Conservation (phyloP, 768 basidiomycete genomes). For the Galerina marginata region DNA sequence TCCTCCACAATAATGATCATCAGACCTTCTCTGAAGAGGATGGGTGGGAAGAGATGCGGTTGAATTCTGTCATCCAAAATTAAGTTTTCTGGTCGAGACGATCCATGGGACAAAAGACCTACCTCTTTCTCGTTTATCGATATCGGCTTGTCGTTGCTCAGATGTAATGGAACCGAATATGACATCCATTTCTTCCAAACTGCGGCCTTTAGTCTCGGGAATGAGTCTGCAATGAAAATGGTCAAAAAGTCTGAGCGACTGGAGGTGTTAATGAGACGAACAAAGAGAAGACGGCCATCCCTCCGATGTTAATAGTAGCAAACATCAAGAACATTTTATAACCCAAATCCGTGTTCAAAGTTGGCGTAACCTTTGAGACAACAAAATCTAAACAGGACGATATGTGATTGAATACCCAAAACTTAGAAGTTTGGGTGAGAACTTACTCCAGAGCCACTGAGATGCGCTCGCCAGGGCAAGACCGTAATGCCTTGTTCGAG, state of each 20-base stretch:
- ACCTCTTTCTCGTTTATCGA: slow-evolving; percentile 46
- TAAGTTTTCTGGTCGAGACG: background rate
- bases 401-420: background rate
- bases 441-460: slow-evolving; percentile 84
- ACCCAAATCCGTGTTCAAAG: slow-evolving; percentile 61
- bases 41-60: slow-evolving; percentile 11
- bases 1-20: background rate
- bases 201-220: slow-evolving; percentile 66
- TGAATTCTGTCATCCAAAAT: slow-evolving; percentile 5
- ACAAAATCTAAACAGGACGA: slow-evolving; percentile 33
- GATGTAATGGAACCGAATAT: slow-evolving; percentile 61
- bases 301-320: slow-evolving; percentile 73
- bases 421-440: background rate
- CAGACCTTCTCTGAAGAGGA: slow-evolving; percentile 14
- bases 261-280: slow-evolving; percentile 33
- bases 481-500: slow-evolving; percentile 82
- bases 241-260: background rate
- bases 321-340: slow-evolving; percentile 84
- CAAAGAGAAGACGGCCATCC: slow-evolving; percentile 72
- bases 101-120: background rate
- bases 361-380: slow-evolving; percentile 73
- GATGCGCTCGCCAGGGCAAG: slow-evolving; percentile 75
- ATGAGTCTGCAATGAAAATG: slow-evolving; percentile 43
- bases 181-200: slow-evolving; percentile 59
- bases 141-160: slow-evolving; percentile 58